phyloP scores from a whole-genome alignment of 140 eudicot species.

The Cichorium intybus region DNA sequence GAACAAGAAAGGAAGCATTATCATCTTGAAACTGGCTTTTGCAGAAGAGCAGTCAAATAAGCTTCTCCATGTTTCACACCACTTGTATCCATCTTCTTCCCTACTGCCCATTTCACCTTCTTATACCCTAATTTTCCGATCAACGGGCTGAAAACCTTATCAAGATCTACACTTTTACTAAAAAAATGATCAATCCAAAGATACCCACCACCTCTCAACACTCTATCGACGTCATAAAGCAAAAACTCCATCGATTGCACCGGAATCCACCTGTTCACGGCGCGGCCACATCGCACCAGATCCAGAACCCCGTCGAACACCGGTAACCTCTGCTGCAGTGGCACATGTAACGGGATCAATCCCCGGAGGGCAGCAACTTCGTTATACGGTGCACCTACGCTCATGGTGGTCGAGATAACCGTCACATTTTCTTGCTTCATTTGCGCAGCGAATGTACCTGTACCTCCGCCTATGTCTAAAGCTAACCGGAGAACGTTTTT shows the following conservation, averaged over 20 bases:
- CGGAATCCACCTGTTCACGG: conserved; percentile 94
- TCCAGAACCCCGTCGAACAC: conserved; percentile 92
- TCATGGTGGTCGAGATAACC: conserved; percentile 84
- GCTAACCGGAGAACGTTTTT: conserved; percentile 50
- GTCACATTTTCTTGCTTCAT: conserved; percentile 80
- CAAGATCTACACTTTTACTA: conserved; percentile 79
- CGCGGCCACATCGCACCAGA: conserved; percentile 88
- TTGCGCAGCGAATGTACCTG: conserved; percentile 81
- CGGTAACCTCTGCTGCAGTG: conserved; percentile 90
- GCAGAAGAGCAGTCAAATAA: conserved; percentile 88
- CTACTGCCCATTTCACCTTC: conserved; percentile 94
- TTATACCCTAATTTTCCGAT: conserved; percentile 82
- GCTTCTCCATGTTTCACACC: conserved; percentile 94
- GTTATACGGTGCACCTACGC: conserved; percentile 73
- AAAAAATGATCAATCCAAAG: conserved; percentile 82
- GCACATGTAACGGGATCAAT: conserved; percentile 71
- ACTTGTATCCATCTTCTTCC: conserved; percentile 71
- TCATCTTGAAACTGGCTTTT: conserved; percentile 77
- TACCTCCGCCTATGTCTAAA: conserved; percentile 87
- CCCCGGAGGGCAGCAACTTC: conserved; percentile 82
- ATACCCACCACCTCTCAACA: conserved; percentile 90
- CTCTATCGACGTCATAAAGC: conserved; percentile 88
- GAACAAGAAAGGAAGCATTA: conserved; percentile 2
- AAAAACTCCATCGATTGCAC: conserved; percentile 65
- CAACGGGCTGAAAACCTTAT: conserved; percentile 73